Evolutionary conservation across 2,329 filamentous ascomycete species (phyloP).

Genomic region (Fusarium sp.): DNA sequence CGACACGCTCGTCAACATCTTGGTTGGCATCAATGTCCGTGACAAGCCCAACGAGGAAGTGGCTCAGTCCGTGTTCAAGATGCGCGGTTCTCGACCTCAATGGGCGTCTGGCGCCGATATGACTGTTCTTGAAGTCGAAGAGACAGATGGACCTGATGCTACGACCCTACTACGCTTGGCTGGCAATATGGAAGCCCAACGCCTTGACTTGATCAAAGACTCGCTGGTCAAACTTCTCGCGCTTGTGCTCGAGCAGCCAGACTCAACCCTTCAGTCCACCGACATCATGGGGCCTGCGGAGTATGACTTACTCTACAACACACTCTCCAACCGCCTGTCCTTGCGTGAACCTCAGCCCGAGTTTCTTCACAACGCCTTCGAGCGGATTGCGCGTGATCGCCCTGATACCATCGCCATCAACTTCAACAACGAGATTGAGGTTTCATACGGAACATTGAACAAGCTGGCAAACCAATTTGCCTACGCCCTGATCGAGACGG

Average conservation of each 20-base stretch:
- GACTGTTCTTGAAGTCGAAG: slow-evolving; percentile 11
- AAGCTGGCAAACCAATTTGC: slow-evolving; percentile 7
- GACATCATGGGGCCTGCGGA: slow-evolving; percentile 5
- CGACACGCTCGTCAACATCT: slow-evolving; percentile 36
- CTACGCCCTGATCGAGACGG: neutral
- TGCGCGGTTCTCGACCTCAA: slow-evolving; percentile 8
- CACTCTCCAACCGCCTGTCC: neutral
- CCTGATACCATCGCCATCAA: slow-evolving; percentile 12
- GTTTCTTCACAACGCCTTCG: slow-evolving; percentile 10
- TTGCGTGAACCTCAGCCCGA: neutral
- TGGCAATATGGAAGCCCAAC: slow-evolving; percentile 14
- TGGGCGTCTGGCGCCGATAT: slow-evolving; percentile 12
- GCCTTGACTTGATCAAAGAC: slow-evolving; percentile 12
- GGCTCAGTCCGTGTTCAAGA: neutral
- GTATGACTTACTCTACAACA: neutral
- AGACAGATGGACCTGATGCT: neutral
- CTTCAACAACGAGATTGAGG: neutral
- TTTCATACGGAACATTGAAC: slow-evolving; percentile 10
- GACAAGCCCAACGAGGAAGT: neutral
- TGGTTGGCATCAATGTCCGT: neutral
- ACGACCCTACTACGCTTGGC: slow-evolving; percentile 4
- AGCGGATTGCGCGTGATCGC: slow-evolving; percentile 1
- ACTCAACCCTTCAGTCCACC: neutral
- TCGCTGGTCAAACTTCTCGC: neutral
- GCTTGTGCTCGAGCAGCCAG: neutral